A percentile compares a stretch with the other conserved stretches of the same genome.
Evolutionary conservation across 2,329 filamentous ascomycete species (phyloP).

Genomic region (Parastagonospora avenae): DNA sequence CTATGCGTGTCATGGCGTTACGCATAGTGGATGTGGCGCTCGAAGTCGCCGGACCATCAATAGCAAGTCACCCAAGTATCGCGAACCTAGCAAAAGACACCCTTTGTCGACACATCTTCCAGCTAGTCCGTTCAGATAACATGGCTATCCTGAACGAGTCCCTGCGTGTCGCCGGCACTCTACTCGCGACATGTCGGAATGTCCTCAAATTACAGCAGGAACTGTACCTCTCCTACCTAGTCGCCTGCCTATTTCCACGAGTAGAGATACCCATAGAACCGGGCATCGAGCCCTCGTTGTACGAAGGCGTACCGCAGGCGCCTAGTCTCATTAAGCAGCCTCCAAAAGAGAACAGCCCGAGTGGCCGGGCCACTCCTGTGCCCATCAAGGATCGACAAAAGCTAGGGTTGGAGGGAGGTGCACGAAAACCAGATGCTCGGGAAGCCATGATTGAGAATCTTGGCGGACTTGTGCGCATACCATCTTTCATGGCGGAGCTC

Average conservation of each 20-base stretch:
- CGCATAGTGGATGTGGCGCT: slow-evolving; percentile 96
- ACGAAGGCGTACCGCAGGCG: slow-evolving; percentile 89
- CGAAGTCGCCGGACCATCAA: slow-evolving; percentile 93
- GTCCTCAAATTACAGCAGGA: slow-evolving; percentile 97
- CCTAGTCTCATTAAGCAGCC: slow-evolving; percentile 82
- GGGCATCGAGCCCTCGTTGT: slow-evolving; percentile 87
- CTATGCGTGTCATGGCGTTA: slow-evolving; percentile 95
- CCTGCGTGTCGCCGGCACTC: slow-evolving; percentile 85
- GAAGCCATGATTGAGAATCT: slow-evolving; percentile 99
- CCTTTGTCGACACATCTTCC: slow-evolving; percentile 91
- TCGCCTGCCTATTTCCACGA: slow-evolving; percentile 91
- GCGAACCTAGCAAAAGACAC: slow-evolving; percentile 90
- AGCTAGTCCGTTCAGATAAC: slow-evolving; percentile 93
- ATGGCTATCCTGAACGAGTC: slow-evolving; percentile 94
- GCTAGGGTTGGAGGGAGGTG: slow-evolving; percentile 87
- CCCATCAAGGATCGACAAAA: slow-evolving; percentile 91
- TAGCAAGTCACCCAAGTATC: slow-evolving; percentile 87
- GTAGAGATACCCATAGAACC: slow-evolving; percentile 91
- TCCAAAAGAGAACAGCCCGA: slow-evolving; percentile 69
- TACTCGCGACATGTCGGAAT: slow-evolving; percentile 86
- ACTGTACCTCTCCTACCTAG: slow-evolving; percentile 89
- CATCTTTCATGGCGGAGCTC: slow-evolving; percentile 90
- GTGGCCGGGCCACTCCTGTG: slow-evolving; percentile 87
- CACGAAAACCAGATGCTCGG: slow-evolving; percentile 89
- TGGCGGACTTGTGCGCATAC: slow-evolving; percentile 87